A percentile compares a stretch with the other conserved stretches of the same genome.
Evolutionary conservation across 78 protist species (phyloP).

Genomic region (Goniomonas avonlea): DNA sequence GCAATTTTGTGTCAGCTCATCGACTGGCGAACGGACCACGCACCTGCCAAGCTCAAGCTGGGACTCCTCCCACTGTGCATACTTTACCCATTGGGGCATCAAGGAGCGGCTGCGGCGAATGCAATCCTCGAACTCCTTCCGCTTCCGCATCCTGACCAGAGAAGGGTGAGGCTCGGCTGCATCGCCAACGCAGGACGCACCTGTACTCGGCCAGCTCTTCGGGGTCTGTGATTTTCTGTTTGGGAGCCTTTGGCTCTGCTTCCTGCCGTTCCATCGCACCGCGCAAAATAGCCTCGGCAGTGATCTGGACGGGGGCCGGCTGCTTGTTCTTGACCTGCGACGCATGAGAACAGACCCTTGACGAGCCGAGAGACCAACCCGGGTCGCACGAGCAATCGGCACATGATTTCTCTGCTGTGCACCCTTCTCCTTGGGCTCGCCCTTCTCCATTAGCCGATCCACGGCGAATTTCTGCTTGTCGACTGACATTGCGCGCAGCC

Average conservation of each 20-base stretch:
- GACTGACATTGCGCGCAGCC: no score
- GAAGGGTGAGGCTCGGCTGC: background rate
- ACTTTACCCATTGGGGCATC: constrained; percentile 53
- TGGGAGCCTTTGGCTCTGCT: constrained; percentile 52
- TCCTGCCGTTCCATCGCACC: constrained; percentile 73
- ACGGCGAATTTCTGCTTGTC: background rate
- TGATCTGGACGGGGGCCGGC: constrained; percentile 92
- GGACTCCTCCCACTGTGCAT: constrained; percentile 91
- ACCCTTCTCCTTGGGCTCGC: background rate
- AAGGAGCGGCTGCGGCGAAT: constrained; percentile 24
- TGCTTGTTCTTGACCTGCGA: constrained; percentile 65
- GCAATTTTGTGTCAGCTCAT: no score
- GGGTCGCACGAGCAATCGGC: no score
- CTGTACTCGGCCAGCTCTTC: constrained; percentile 88
- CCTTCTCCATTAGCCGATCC: background rate
- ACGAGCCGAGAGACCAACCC: no score
- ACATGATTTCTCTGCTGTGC: no score
- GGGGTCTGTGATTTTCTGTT: constrained; percentile 73
- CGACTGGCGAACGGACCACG: no score
- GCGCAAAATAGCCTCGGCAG: constrained; percentile 96
- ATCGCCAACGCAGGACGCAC: no score
- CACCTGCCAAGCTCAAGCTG: constrained; percentile 70
- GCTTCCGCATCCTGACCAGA: constrained; percentile 42
- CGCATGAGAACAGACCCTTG: background rate
- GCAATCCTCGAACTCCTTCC: constrained; percentile 66